Conservation (phyloP, 1,284 basidiomycete genomes). For the Austroboletus niveus region DNA sequence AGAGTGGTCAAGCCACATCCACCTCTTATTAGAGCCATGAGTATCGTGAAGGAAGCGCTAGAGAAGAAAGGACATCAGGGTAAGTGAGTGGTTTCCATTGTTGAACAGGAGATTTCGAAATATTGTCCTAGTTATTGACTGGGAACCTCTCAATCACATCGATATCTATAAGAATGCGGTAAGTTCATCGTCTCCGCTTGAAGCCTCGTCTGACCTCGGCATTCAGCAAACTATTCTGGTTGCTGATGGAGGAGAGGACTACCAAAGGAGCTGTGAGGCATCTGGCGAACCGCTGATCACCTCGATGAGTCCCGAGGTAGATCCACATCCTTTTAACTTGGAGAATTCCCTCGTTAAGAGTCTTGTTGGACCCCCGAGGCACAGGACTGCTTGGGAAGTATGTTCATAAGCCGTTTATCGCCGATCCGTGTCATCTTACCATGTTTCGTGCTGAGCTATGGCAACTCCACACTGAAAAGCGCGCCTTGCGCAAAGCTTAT, state of each 20-base stretch:
- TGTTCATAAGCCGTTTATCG: not conserved
- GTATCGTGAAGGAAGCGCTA: slow-evolving; percentile 58
- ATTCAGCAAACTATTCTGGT: slow-evolving; percentile 16
- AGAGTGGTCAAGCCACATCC: slow-evolving; percentile 66
- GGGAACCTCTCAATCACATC: slow-evolving; percentile 45
- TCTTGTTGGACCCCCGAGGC: slow-evolving; percentile 21
- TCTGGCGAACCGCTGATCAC: slow-evolving; percentile 53
- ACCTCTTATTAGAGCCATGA: slow-evolving; percentile 66
- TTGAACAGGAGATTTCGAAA: not conserved
- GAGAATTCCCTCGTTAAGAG: slow-evolving; percentile 22
- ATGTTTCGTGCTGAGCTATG: slow-evolving; percentile 40
- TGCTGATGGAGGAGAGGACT: slow-evolving; percentile 41
- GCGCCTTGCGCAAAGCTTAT: slow-evolving; percentile 48
- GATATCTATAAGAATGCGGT: slow-evolving; percentile 40
- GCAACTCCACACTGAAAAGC: slow-evolving; percentile 53
- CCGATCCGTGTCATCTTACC: slow-evolving; percentile 16
- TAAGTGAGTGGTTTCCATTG: slow-evolving; percentile 18
- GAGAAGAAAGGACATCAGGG: slow-evolving; percentile 68
- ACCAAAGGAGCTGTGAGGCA: slow-evolving; percentile 40
- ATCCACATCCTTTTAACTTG: slow-evolving; percentile 27
- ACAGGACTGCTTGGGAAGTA: slow-evolving; percentile 26
- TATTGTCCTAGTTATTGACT: slow-evolving; percentile 34
- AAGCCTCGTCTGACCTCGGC: not conserved
- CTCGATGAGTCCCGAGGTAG: slow-evolving; percentile 44
- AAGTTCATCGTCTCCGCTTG: not conserved